Evolutionary conservation across 2,329 filamentous ascomycete species (phyloP).

Genomic region (Epichloe uncinata): DNA sequence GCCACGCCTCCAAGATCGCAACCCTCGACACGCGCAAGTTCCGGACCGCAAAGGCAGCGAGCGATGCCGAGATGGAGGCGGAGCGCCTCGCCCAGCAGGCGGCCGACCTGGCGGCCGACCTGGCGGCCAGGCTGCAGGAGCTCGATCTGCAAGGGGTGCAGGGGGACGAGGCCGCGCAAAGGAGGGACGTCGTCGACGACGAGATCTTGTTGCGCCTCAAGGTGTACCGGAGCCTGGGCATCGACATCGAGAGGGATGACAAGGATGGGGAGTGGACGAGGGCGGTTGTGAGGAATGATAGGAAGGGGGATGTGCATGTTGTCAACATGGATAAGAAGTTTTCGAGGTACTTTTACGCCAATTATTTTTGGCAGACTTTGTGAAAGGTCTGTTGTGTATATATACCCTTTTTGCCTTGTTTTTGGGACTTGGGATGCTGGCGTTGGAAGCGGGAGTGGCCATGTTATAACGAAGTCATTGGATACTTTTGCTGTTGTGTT

Average conservation of each 20-base stretch:
- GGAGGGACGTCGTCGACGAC: conserved; percentile 40
- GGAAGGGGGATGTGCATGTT: conserved; percentile 80
- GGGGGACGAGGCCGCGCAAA: conserved; percentile 30
- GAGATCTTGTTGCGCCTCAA: conserved; percentile 65
- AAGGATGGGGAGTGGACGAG: conserved; percentile 66
- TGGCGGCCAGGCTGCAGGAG: conserved; percentile 64
- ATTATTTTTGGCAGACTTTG: conserved; percentile 89
- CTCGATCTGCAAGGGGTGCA: conserved; percentile 81
- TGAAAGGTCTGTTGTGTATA: conserved; percentile 21
- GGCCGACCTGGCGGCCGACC: conserved; percentile 60
- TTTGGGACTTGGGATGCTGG: neutral
- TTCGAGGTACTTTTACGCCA: conserved; percentile 81
- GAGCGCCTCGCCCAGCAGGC: conserved; percentile 75
- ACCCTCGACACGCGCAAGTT: conserved; percentile 89
- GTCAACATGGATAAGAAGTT: conserved; percentile 91
- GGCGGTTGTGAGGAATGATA: conserved; percentile 72
- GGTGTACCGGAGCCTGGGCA: conserved; percentile 81
- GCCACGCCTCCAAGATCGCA: conserved; percentile 74
- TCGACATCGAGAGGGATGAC: conserved; percentile 72
- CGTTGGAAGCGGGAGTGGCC: too few relatives aligned
- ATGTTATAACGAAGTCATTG: too few relatives aligned
- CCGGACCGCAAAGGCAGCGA: conserved; percentile 79
- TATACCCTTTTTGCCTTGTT: neutral
- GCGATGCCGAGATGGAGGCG: conserved; percentile 85
- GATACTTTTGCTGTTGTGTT: too few relatives aligned